These are phyloP conservation scores for Pseudogymnoascus sp. DNA, from an alignment of 2,329 filamentous ascomycete species.

Conservation along the genomic window DNA sequence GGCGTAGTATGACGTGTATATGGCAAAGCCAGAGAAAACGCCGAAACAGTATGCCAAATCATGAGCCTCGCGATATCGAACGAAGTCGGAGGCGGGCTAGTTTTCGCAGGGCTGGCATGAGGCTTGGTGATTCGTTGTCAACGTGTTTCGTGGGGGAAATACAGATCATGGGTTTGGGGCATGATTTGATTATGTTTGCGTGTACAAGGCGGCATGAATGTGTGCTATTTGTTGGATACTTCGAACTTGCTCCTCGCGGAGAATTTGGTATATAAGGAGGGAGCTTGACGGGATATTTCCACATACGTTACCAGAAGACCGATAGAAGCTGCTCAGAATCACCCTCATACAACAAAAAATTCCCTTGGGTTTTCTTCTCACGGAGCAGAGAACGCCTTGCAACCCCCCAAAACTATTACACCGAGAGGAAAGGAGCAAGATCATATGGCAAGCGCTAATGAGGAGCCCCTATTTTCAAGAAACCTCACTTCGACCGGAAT, in stretches of 20 bases:
- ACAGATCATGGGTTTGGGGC: constrained; percentile 1
- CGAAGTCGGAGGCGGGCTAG: background rate
- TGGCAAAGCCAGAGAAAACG: background rate
- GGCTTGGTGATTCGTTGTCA: background rate
- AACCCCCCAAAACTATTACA: background rate
- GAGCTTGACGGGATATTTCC: background rate
- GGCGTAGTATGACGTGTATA: constrained; percentile 1
- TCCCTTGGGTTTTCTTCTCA: background rate
- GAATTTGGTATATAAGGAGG: background rate
- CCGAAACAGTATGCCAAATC: background rate
- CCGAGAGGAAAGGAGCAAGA: background rate
- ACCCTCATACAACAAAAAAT: background rate
- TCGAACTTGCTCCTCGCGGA: background rate
- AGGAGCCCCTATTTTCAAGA: background rate
- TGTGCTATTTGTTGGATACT: background rate
- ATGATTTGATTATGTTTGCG: constrained; percentile 6
- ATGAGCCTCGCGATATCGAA: background rate
- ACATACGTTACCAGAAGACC: background rate
- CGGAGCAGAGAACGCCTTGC: background rate
- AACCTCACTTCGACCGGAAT: background rate
- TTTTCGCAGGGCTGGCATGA: background rate
- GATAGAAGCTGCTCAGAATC: background rate
- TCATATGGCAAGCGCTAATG: constrained; percentile 4
- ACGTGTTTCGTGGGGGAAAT: background rate
- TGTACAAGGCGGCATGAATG: constrained; percentile 1